Percentiles rank a stretch among this genome's conserved stretches.
Conservation (phyloP, 352 stramenopile species). For the Globisporangium parvum region DNA sequence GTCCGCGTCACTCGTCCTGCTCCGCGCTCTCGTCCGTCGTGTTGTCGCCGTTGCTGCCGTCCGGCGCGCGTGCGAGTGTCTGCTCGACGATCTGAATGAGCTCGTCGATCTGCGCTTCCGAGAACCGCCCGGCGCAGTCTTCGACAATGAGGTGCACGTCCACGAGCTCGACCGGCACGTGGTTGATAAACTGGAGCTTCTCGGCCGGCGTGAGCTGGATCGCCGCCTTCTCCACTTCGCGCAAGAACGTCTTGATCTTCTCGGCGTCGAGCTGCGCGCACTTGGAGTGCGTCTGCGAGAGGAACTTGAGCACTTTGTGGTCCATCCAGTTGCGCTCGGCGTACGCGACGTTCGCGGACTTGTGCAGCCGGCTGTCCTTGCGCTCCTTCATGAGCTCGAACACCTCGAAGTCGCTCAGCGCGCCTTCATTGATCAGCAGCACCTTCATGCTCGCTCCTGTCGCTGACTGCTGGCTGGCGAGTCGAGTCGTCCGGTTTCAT, state of each 20-base stretch:
- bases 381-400: conserved; percentile 79
- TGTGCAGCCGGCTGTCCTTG: conserved; percentile 69
- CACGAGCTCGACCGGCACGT: conserved; percentile 75
- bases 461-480: neutral
- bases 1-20: conserved; percentile 9
- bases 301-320: conserved; percentile 87
- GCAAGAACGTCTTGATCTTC: conserved; percentile 57
- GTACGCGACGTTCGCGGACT: conserved; percentile 67
- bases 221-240: conserved; percentile 32
- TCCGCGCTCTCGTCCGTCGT: conserved; percentile 20
- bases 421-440: conserved; percentile 72
- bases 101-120: conserved; percentile 68
- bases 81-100: conserved; percentile 65
- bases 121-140: conserved; percentile 75
- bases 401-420: conserved; percentile 78
- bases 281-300: conserved; percentile 61
- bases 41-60: conserved; percentile 16
- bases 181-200: conserved; percentile 86
- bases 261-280: conserved; percentile 41
- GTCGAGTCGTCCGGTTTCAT: neutral
- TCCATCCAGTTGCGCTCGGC: conserved; percentile 88
- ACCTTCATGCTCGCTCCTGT: conserved; percentile 61
- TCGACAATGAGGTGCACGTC: conserved; percentile 83
- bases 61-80: conserved; percentile 36
- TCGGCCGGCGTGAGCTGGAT: conserved; percentile 59